Conservation (phyloP, 202 grass and related monocot species). For the Setaria viridis region DNA sequence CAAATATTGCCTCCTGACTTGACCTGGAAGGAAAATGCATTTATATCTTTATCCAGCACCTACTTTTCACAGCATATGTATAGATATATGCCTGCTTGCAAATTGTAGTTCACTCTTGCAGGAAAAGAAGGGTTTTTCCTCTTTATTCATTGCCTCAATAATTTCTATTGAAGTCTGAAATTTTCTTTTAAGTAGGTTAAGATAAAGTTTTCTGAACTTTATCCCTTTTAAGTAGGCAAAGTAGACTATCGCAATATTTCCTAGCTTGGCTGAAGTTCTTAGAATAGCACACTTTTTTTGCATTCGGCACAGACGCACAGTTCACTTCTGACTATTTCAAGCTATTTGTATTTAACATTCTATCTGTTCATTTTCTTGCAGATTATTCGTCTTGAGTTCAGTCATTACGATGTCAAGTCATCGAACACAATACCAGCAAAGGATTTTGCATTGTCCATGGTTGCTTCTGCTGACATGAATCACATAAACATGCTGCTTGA, state of each 20-base stretch:
- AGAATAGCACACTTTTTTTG: background rate
- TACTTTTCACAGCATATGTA: background rate
- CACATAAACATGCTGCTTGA: conserved; percentile 84
- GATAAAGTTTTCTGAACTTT: conserved; percentile 15
- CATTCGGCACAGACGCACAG: background rate
- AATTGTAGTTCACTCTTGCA: background rate
- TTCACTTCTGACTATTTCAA: background rate
- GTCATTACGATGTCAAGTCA: conserved; percentile 88
- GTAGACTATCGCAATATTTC: background rate
- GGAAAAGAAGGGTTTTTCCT: background rate
- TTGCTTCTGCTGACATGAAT: conserved; percentile 85
- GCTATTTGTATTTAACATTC: background rate
- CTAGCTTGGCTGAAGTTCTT: background rate
- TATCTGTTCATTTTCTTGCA: conserved; percentile 39
- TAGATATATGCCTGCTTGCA: background rate
- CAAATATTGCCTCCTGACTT: background rate
- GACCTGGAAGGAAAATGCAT: conserved; percentile 11
- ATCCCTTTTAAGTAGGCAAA: background rate
- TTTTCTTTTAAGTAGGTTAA: background rate
- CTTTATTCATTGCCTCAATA: background rate
- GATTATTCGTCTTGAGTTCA: conserved; percentile 89
- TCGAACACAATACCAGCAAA: conserved; percentile 72
- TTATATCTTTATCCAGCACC: background rate
- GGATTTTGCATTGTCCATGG: conserved; percentile 94
- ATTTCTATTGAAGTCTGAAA: background rate